Base-by-base conservation (phyloP, 768 basidiomycete species). In the Floccularia luteovirens region DNA sequence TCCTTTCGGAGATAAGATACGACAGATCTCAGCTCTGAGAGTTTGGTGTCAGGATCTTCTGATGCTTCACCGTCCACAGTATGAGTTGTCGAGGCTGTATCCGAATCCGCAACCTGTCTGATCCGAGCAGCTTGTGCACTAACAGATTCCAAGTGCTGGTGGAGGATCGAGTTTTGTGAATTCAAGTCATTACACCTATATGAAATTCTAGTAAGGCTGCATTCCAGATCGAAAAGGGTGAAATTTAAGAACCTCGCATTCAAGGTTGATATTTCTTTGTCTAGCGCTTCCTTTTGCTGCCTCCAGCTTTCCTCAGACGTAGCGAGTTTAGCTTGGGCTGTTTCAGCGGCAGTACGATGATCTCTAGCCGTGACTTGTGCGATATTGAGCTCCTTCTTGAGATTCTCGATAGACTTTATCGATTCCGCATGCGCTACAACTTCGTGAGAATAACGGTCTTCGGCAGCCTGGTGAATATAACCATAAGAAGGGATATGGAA, bases 381-480 rank as follows among this genome's bases (percentile, higher is more conserved):
- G 10, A 57, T 52, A 12, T 67, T 53, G 3, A 92, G 63, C 30
- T 88, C 76, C 36, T 76, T 67, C 55, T 79, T 84, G 45, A 90
- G 62, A 7, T 52, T 62, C 8, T 81, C 76, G 8, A 88, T 70
- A 10, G 65, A 46, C 61, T 89, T 89, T 68, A 92, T 83, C 0
- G 84, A 73, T 16, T 90, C 89, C 0, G 90, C 90, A 55, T 93
- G 90, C 1, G 85, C 67, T 23, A 92, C 63, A n/a, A 92, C 74
- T 53, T 90, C 90, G 37, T 79, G 72, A 3, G 80, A 73, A 49
- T 91, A 91, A 40, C 81, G 75, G 38, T 86, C 83, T 53, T 92
- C 87, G 4, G 87, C 87, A 47, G 79, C 72, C 75, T 80, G 46
- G 6, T 38, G 24, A 22, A 27, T 20, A 2, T 14, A 27, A 16